Evolutionary conservation across 345 rosid genomes (phyloP).

Genomic region (Gossypium herbaceum): DNA sequence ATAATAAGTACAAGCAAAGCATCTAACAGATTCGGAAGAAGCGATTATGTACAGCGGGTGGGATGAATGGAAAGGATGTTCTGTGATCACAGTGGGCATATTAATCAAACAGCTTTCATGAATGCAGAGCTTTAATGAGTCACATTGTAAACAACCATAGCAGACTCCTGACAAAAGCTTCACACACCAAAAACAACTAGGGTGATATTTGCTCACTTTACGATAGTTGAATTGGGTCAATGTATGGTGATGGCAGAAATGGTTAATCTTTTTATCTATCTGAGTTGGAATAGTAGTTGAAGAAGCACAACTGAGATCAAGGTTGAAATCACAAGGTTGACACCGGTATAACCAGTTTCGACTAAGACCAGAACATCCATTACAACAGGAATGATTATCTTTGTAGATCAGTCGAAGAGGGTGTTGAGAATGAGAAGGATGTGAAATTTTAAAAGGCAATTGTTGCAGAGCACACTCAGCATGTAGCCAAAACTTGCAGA

Average conservation of each 20-base stretch:
- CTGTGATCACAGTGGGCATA: background rate
- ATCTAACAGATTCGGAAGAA: too few species aligned
- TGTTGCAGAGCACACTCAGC: background rate
- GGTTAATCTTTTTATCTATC: background rate
- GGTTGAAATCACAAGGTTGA: background rate
- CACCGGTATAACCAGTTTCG: background rate
- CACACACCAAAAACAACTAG: background rate
- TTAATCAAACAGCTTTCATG: background rate
- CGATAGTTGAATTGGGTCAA: background rate
- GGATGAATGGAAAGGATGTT: background rate
- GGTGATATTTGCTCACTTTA: background rate
- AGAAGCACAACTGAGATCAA: background rate
- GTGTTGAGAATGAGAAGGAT: constrained; percentile 1
- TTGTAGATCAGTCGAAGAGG: background rate
- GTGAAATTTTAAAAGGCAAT: background rate
- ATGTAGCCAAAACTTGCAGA: constrained; percentile 5
- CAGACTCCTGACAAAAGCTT: background rate
- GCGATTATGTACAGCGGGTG: background rate
- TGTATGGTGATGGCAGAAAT: background rate
- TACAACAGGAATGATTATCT: background rate
- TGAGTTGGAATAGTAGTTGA: too few species aligned
- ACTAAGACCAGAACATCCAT: background rate
- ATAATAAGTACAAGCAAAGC: background rate
- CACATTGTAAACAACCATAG: background rate
- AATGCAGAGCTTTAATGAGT: background rate